phyloP scores from a whole-genome alignment of 1,284 basidiomycete species.

The Schizopora paradoxa region DNA sequence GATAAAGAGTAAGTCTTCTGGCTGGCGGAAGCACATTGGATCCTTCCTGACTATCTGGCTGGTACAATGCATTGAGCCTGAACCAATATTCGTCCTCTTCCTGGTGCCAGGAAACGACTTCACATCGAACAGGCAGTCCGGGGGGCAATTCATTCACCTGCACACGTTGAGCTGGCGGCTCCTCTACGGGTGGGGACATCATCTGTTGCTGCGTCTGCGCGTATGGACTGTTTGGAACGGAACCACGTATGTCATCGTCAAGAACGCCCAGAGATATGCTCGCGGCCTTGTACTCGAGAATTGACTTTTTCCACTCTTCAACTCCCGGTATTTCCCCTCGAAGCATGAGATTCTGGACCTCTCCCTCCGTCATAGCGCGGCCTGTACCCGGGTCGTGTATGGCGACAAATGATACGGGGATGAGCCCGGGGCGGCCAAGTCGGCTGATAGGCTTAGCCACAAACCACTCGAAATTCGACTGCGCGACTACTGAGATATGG shows the following conservation, averaged over 20 bases:
- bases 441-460: constrained; percentile 93
- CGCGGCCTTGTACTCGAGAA: constrained; percentile 93
- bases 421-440: constrained; percentile 92
- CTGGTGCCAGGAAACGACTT: constrained; percentile 93
- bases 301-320: constrained; percentile 97
- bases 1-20: constrained; percentile 85
- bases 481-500: constrained; percentile 85
- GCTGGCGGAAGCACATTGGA: constrained; percentile 54
- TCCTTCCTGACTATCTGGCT: constrained; percentile 64
- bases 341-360: constrained; percentile 77
- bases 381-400: constrained; percentile 90
- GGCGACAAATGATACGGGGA: constrained; percentile 95
- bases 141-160: constrained; percentile 36
- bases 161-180: constrained; percentile 24
- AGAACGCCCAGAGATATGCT: constrained; percentile 92
- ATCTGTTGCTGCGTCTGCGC: constrained; percentile 25
- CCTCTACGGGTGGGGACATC: constrained; percentile 19
- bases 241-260: constrained; percentile 52
- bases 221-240: constrained; percentile 41
- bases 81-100: constrained; percentile 99
- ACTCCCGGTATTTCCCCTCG: constrained; percentile 86
- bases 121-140: constrained; percentile 86
- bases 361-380: constrained; percentile 52
- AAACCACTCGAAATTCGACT: constrained; percentile 88
- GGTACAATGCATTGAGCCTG: constrained; percentile 84